These are phyloP conservation scores for Elsinoe ampelina DNA, from an alignment of 2,329 filamentous ascomycete species.

Conservation along the genomic window DNA sequence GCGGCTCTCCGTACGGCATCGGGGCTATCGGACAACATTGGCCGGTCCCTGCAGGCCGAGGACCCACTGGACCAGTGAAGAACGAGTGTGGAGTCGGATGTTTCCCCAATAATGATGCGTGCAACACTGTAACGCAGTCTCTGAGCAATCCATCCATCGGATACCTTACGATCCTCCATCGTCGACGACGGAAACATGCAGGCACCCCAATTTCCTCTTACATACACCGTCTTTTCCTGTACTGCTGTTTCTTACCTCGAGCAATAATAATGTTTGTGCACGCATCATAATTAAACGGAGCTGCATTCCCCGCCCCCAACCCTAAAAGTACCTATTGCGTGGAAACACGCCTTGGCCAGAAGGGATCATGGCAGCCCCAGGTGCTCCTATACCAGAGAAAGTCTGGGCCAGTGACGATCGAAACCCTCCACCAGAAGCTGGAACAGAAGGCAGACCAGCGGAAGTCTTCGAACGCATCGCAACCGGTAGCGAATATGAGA, in stretches of 20 bases:
- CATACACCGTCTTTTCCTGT: neutral
- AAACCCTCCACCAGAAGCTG: conserved; percentile 26
- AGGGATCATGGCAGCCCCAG: conserved; percentile 3
- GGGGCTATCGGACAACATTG: neutral
- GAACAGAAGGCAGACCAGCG: conserved; percentile 33
- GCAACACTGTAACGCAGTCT: neutral
- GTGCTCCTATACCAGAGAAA: conserved; percentile 27
- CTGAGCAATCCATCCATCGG: neutral
- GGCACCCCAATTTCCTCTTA: neutral
- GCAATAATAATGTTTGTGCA: neutral
- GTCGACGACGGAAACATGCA: neutral
- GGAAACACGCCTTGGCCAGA: conserved; percentile 7
- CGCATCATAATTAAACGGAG: neutral
- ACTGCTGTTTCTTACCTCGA: neutral
- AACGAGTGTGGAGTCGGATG: too few species aligned
- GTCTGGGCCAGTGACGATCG: conserved; percentile 29
- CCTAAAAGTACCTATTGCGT: neutral
- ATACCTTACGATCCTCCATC: neutral
- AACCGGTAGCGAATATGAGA: conserved; percentile 28
- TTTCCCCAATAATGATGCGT: conserved; percentile 9
- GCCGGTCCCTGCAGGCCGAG: neutral
- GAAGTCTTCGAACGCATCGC: conserved; percentile 29
- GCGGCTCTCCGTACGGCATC: neutral
- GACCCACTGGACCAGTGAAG: too few species aligned
- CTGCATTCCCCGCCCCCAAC: neutral